phyloP scores from a whole-genome alignment of 2,329 filamentous ascomycete species.

The Chaetomiaceae sp. region DNA sequence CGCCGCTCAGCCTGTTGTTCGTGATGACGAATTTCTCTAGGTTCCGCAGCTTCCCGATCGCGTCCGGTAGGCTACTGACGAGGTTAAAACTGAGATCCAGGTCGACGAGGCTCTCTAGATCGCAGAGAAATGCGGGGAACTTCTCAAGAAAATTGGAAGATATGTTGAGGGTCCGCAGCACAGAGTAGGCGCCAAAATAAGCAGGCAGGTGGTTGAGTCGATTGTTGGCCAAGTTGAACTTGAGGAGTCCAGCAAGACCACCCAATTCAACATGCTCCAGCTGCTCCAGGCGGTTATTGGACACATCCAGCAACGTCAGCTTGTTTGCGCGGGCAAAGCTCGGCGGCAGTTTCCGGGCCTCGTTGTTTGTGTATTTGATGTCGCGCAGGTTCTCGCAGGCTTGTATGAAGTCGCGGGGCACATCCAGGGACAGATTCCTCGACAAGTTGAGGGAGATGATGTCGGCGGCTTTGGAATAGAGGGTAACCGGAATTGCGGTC shows the following conservation, averaged over 20 bases:
- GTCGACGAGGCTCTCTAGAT: constrained; percentile 77
- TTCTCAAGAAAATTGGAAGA: constrained; percentile 86
- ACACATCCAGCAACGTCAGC: constrained; percentile 86
- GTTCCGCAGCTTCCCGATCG: constrained; percentile 70
- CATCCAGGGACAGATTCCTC: constrained; percentile 81
- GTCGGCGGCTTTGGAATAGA: constrained; percentile 86
- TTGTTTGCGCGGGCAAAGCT: constrained; percentile 76
- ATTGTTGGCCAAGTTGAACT: constrained; percentile 92
- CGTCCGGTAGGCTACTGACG: constrained; percentile 68
- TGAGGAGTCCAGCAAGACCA: constrained; percentile 68
- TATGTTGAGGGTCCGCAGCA: constrained; percentile 77
- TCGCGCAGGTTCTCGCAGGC: constrained; percentile 86
- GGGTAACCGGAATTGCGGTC: constrained; percentile 86
- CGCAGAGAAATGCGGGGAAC: constrained; percentile 80
- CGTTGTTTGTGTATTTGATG: constrained; percentile 93
- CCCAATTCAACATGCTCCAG: constrained; percentile 79
- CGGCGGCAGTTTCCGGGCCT: constrained; percentile 76
- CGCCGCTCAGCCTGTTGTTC: constrained; percentile 79
- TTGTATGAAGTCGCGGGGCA: constrained; percentile 94
- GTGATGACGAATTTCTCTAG: constrained; percentile 90
- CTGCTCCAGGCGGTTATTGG: constrained; percentile 86
- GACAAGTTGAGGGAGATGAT: constrained; percentile 95
- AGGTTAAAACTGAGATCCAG: constrained; percentile 96
- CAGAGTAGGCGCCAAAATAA: constrained; percentile 76
- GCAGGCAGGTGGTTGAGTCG: constrained; percentile 69